phyloP scores from a whole-genome alignment of 805 yeast genomes.

The Teunomyces stri region DNA sequence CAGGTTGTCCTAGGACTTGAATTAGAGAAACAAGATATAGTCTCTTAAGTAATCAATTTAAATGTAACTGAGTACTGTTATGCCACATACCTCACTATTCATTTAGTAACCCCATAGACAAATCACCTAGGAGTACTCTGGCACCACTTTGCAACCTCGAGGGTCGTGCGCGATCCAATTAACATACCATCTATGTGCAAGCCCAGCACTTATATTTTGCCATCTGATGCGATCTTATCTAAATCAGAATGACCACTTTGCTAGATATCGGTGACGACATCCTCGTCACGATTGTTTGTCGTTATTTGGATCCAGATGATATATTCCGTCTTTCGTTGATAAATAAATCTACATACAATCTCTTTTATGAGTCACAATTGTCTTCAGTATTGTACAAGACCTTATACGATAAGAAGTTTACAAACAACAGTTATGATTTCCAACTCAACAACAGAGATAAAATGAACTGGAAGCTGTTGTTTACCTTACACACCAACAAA shows the following conservation, averaged over 20 bases:
- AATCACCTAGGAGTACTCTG: too few species aligned
- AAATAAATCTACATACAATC: slow-evolving; percentile 29
- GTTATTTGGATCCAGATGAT: slow-evolving; percentile 34
- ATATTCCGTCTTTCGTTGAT: slow-evolving; percentile 33
- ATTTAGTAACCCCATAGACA: too few species aligned
- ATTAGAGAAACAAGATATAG: too few species aligned
- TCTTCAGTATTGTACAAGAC: slow-evolving; percentile 33
- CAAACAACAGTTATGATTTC: slow-evolving; percentile 37
- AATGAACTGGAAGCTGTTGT: slow-evolving; percentile 52
- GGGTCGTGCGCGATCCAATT: too few species aligned
- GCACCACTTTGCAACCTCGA: too few species aligned
- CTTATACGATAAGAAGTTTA: slow-evolving; percentile 44
- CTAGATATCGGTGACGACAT: slow-evolving; percentile 41
- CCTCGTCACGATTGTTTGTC: slow-evolving; percentile 33
- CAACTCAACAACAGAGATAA: slow-evolving; percentile 21
- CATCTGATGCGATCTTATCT: neutral
- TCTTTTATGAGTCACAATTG: slow-evolving; percentile 26
- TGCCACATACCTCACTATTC: too few species aligned
- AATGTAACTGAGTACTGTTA: too few species aligned
- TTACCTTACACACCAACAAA: slow-evolving; percentile 31
- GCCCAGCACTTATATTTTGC: too few species aligned
- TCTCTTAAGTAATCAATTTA: too few species aligned
- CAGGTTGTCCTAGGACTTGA: too few species aligned
- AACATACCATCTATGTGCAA: neutral
- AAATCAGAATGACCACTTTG: slow-evolving; percentile 5